Percentiles rank a stretch among this genome's conserved stretches.
Conservation (phyloP, 2,329 filamentous ascomycete genomes). For the Diatrype stigma region DNA sequence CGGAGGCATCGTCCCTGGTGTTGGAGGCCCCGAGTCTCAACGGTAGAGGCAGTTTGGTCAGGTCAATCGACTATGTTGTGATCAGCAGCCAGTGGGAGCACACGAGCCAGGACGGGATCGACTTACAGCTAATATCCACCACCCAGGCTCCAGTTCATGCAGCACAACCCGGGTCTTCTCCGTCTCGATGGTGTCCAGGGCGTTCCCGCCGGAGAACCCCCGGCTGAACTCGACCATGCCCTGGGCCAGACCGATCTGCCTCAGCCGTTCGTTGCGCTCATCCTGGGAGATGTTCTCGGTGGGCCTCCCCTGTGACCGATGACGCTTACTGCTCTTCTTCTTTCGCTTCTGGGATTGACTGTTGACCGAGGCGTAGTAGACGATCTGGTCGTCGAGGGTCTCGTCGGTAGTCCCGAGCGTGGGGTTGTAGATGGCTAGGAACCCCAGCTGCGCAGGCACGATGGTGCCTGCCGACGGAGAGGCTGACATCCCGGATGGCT, state of each 20-base stretch:
- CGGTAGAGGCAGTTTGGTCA: slow-evolving; percentile 68
- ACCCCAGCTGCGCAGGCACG: slow-evolving; percentile 79
- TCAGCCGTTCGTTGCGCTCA: slow-evolving; percentile 78
- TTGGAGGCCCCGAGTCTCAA: slow-evolving; percentile 38
- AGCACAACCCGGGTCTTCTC: slow-evolving; percentile 82
- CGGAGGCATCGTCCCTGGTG: slow-evolving; percentile 35
- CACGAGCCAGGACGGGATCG: neutral
- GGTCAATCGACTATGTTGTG: slow-evolving; percentile 63
- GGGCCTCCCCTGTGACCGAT: slow-evolving; percentile 38
- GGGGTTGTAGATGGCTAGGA: slow-evolving; percentile 93
- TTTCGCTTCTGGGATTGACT: slow-evolving; percentile 35
- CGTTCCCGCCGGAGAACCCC: slow-evolving; percentile 73
- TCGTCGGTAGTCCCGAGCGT: slow-evolving; percentile 59
- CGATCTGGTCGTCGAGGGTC: slow-evolving; percentile 75
- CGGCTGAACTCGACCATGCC: slow-evolving; percentile 92
- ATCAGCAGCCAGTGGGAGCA: slow-evolving; percentile 7
- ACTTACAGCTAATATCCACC: slow-evolving; percentile 91
- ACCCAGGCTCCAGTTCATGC: slow-evolving; percentile 81
- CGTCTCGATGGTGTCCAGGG: slow-evolving; percentile 85
- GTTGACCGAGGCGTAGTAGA: slow-evolving; percentile 77
- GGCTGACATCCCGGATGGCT: slow-evolving; percentile 4
- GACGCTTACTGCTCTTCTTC: slow-evolving; percentile 18
- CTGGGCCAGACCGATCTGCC: slow-evolving; percentile 93
- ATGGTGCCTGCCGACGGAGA: slow-evolving; percentile 30
- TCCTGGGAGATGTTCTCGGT: slow-evolving; percentile 49